Conservation (phyloP, 1,139 yeast species). For the Blastobotrys ciferrii region DNA sequence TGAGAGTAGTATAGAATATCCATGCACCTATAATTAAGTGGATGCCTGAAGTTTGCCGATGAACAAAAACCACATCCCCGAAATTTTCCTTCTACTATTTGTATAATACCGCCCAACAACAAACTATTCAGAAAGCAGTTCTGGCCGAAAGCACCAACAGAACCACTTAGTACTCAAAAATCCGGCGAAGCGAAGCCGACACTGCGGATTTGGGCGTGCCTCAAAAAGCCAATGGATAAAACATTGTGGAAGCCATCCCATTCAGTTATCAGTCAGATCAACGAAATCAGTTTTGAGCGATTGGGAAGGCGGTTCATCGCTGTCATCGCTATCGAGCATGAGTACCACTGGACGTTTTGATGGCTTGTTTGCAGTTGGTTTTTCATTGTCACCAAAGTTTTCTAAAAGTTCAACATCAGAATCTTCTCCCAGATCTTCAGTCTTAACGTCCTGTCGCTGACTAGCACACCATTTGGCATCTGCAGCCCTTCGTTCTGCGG, state of each 20-base stretch:
- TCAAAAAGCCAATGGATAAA: too few species aligned
- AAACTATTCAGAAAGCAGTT: too few species aligned
- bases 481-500: constrained; percentile 61
- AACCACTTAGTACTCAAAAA: too few species aligned
- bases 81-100: too few species aligned
- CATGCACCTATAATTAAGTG: too few species aligned
- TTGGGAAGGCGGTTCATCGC: background rate
- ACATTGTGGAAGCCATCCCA: background rate
- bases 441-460: background rate
- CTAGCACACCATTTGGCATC: constrained; percentile 58
- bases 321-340: background rate
- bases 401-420: constrained; percentile 13
- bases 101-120: too few species aligned
- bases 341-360: constrained; percentile 1
- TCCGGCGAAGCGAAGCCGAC: too few species aligned
- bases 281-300: background rate
- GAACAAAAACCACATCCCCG: too few species aligned
- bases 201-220: too few species aligned
- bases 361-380: background rate
- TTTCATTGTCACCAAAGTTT: background rate
- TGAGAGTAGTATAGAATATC: too few species aligned
- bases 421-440: constrained; percentile 11
- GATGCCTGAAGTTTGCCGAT: too few species aligned
- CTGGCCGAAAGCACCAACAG: too few species aligned
- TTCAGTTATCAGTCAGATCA: constrained; percentile 3